Evolutionary conservation across 176 grass and related monocot species (phyloP).

Genomic region (Zizania latifolia): DNA sequence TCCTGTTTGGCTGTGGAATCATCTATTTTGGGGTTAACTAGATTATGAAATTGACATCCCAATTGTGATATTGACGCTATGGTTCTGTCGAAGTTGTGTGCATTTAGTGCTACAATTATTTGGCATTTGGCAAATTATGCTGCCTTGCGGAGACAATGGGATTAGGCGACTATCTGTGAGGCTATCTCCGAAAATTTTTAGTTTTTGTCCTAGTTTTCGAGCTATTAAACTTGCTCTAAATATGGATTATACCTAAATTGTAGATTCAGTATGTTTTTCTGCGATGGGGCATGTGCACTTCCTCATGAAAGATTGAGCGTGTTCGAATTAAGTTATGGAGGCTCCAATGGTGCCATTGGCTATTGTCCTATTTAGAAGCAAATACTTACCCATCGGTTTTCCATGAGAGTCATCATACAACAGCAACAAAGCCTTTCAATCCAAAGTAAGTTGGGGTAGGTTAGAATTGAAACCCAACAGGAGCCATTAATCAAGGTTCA

Average conservation of each 20-base stretch:
- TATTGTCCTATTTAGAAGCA: neutral
- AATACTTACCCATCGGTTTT: conserved; percentile 5
- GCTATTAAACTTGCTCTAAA: too few species aligned
- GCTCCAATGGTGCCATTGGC: neutral
- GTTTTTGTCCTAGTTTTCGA: too few species aligned
- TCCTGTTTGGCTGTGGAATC: neutral
- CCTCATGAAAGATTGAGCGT: neutral
- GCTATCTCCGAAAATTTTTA: neutral
- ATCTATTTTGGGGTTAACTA: neutral
- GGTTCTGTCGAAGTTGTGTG: too few species aligned
- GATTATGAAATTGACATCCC: too few species aligned
- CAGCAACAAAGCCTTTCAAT: too few species aligned
- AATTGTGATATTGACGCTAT: too few species aligned
- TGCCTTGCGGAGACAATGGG: neutral
- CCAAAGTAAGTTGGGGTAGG: too few species aligned
- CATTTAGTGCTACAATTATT: too few species aligned
- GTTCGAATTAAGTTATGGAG: neutral
- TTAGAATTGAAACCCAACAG: too few species aligned
- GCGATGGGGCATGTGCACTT: too few species aligned
- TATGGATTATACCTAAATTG: neutral
- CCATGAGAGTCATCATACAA: neutral
- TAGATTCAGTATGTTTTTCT: too few species aligned
- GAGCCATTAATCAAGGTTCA: too few species aligned
- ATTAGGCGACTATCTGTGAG: neutral
- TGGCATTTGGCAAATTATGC: neutral